These are phyloP conservation scores for Ensete ventricosum DNA, from an alignment of 176 grass and related monocot species.

Conservation along the genomic window DNA sequence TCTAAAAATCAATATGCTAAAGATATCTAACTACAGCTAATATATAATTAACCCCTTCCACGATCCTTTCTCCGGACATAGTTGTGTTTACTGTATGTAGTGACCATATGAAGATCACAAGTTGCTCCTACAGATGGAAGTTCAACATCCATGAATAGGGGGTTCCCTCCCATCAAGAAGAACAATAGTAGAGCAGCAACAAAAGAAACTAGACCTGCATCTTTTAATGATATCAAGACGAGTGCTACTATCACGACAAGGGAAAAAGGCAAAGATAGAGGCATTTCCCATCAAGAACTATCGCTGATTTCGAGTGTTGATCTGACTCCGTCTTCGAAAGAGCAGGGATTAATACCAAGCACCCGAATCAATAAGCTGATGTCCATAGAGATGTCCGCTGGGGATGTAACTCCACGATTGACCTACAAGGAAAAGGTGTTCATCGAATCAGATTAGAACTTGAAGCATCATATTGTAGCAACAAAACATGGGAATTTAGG, in stretches of 20 bases:
- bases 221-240: no score
- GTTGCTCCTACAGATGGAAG: no score
- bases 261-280: background rate
- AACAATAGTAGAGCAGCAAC: no score
- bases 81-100: no score
- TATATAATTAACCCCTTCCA: no score
- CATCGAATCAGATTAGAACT: background rate
- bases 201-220: no score
- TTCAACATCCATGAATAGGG: no score
- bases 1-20: no score
- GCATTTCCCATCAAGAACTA: slow-evolving; percentile 23
- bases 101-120: no score
- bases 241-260: background rate
- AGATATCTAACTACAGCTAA: no score
- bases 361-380: slow-evolving; percentile 57
- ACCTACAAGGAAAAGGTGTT: slow-evolving; percentile 28
- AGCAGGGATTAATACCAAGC: slow-evolving; percentile 47
- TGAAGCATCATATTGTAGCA: background rate
- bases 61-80: no score
- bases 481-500: background rate
- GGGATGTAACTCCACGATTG: slow-evolving; percentile 66
- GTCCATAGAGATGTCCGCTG: slow-evolving; percentile 96
- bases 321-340: slow-evolving; percentile 69
- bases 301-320: slow-evolving; percentile 45
- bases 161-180: no score